These are phyloP conservation scores for Kodamaea derodonti DNA, from an alignment of 1,139 yeast genomes.

Conservation along the genomic window DNA sequence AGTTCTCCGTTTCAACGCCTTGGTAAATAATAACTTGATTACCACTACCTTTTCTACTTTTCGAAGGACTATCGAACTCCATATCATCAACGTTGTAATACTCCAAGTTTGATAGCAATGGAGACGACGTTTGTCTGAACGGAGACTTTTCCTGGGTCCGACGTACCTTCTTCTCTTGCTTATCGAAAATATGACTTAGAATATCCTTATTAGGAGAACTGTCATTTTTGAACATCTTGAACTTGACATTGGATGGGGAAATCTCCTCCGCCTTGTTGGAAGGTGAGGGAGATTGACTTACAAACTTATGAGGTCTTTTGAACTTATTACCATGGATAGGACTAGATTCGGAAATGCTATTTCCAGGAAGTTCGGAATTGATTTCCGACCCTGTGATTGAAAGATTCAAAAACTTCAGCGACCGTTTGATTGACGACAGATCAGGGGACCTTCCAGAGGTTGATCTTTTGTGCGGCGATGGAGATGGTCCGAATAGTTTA, in stretches of 20 bases:
- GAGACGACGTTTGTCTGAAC: constrained; percentile 16
- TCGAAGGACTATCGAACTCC: constrained; percentile 34
- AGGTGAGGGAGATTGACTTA: constrained; percentile 46
- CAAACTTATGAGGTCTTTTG: constrained; percentile 46
- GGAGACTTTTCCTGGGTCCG: constrained; percentile 19
- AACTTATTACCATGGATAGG: too few species aligned
- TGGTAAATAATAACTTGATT: constrained; percentile 14
- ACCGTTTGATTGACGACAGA: constrained; percentile 36
- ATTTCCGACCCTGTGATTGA: too few species aligned
- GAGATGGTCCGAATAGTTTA: too few species aligned
- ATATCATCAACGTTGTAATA: constrained; percentile 30
- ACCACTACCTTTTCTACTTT: constrained; percentile 25
- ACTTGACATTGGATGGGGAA: constrained; percentile 9
- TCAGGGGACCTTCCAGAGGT: constrained; percentile 19
- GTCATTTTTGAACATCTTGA: constrained; percentile 30
- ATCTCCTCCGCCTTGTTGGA: constrained; percentile 12
- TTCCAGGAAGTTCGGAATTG: too few species aligned
- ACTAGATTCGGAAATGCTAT: too few species aligned
- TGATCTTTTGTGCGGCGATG: constrained; percentile 6
- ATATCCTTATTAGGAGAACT: too few species aligned
- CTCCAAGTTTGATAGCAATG: constrained; percentile 19
- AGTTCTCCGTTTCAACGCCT: constrained; percentile 9
- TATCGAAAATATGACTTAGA: not conserved
- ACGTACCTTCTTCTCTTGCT: not conserved
- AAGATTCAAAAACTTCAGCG: constrained; percentile 45